Evolutionary conservation across 495 filamentous ascomycete species (phyloP).

Genomic region (Tuber magnatum): DNA sequence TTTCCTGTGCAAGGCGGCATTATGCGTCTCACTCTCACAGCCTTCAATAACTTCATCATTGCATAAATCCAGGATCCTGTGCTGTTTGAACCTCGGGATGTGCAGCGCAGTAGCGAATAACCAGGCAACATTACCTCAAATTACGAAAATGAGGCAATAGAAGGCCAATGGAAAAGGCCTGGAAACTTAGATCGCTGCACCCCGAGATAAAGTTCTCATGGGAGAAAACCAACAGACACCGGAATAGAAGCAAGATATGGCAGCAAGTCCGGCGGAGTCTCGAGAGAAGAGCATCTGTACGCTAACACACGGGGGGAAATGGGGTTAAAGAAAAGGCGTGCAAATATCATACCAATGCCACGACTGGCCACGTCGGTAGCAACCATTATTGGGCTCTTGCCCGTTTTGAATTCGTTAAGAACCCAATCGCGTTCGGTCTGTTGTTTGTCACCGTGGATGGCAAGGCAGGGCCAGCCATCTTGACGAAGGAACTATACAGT

Average conservation of each 20-base stretch:
- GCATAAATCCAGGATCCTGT: constrained; percentile 41
- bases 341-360: constrained; percentile 97
- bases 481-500: constrained; percentile 71
- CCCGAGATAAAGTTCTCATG: constrained; percentile 42
- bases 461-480: constrained; percentile 96
- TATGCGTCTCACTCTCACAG: constrained; percentile 42
- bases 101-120: constrained; percentile 40
- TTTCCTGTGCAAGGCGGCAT: constrained; percentile 39
- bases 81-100: constrained; percentile 42
- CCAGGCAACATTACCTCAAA: constrained; percentile 36
- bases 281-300: constrained; percentile 80
- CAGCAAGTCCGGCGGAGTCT: constrained; percentile 40
- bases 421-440: constrained; percentile 99
- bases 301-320: constrained; percentile 43
- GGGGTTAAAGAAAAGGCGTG: constrained; percentile 47
- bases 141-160: constrained; percentile 34
- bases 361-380: constrained; percentile 97
- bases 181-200: constrained; percentile 39
- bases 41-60: constrained; percentile 40
- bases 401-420: constrained; percentile 97
- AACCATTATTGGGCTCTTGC: constrained; percentile 91
- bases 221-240: constrained; percentile 43
- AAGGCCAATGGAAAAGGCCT: constrained; percentile 37
- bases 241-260: constrained; percentile 42
- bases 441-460: constrained; percentile 98